Evolutionary conservation across 257 asterid genomes (phyloP).

Genomic region (Nyctanthes arbortristis): DNA sequence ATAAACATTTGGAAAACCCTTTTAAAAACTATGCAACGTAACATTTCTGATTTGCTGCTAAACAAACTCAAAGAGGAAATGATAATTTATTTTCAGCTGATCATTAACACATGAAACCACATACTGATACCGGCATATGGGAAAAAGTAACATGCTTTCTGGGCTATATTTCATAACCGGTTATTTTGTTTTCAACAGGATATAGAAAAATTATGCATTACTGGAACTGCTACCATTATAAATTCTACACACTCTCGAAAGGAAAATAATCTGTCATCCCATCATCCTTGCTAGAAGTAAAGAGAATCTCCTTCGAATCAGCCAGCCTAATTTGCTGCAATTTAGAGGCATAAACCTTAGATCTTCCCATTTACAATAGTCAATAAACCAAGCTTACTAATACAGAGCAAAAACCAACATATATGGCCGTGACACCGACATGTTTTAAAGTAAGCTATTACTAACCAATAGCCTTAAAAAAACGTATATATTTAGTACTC

Average conservation of each 20-base stretch:
- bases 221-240: neutral
- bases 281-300: neutral
- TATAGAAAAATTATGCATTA: neutral
- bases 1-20: conserved; percentile 13
- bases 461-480: neutral
- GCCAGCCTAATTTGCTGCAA: too few relatives aligned
- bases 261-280: neutral
- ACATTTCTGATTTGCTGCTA: neutral
- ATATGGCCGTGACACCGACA: neutral
- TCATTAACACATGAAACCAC: neutral
- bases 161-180: neutral
- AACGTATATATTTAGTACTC: neutral
- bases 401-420: neutral
- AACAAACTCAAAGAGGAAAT: neutral
- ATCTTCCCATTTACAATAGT: neutral
- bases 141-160: neutral
- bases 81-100: neutral
- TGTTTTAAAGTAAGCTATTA: too few relatives aligned
- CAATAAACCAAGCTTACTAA: too few relatives aligned
- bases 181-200: neutral
- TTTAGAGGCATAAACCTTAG: neutral
- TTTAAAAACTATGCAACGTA: neutral
- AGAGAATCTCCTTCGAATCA: neutral
- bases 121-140: neutral
- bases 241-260: neutral